Evolutionary conservation across 352 stramenopile genomes (phyloP).

Genomic region (Pythium dissotocum): DNA sequence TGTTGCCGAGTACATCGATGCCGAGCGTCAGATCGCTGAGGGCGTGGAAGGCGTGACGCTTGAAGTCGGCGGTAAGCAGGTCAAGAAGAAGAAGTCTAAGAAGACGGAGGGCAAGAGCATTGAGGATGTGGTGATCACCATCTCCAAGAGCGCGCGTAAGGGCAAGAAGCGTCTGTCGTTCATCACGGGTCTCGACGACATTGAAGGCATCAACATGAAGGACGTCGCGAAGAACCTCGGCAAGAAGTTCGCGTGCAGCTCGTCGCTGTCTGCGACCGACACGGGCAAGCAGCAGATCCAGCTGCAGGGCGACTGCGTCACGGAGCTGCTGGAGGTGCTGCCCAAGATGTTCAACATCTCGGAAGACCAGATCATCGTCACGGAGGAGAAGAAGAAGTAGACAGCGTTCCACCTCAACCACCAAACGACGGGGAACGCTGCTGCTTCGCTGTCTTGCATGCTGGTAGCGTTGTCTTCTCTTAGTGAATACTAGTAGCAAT

Average conservation of each 20-base stretch:
- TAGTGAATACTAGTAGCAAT: neutral
- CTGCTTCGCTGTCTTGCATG: neutral
- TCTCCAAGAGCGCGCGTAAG: slow-evolving; percentile 78
- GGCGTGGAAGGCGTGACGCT: slow-evolving; percentile 78
- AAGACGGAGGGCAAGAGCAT: slow-evolving; percentile 70
- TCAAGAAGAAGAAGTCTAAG: slow-evolving; percentile 87
- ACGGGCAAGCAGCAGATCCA: slow-evolving; percentile 81
- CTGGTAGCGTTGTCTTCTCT: neutral
- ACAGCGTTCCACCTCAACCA: neutral
- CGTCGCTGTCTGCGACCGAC: slow-evolving; percentile 77
- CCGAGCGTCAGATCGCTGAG: slow-evolving; percentile 76
- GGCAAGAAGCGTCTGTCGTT: slow-evolving; percentile 81
- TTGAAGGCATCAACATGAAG: slow-evolving; percentile 83
- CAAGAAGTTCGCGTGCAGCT: slow-evolving; percentile 83
- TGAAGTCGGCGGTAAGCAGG: slow-evolving; percentile 67
- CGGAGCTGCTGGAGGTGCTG: slow-evolving; percentile 72
- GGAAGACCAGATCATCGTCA: slow-evolving; percentile 71
- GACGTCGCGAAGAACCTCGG: slow-evolving; percentile 76
- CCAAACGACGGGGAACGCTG: neutral
- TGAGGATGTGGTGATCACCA: slow-evolving; percentile 64
- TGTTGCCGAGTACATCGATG: slow-evolving; percentile 70
- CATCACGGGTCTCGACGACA: slow-evolving; percentile 80
- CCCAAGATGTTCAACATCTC: slow-evolving; percentile 77
- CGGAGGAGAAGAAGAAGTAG: slow-evolving; percentile 64
- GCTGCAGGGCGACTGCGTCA: slow-evolving; percentile 76